Conservation (phyloP, 192 early-diverging fungal genomes). For the Backusella mclennaniae region DNA sequence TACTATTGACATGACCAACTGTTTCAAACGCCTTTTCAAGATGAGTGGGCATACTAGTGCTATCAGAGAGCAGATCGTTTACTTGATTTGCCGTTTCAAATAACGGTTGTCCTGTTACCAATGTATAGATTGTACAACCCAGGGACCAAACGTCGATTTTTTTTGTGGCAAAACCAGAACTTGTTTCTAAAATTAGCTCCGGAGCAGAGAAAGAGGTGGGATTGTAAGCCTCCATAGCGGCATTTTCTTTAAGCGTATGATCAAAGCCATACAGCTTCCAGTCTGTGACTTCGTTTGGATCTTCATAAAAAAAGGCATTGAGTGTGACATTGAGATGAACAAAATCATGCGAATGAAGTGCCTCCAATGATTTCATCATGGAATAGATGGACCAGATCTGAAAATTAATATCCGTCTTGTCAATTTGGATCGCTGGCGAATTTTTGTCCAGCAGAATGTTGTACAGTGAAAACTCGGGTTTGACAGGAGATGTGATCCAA, state of each 20-base stretch:
- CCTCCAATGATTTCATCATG: background rate
- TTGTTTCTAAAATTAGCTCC: slow-evolving; percentile 3
- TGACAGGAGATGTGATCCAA: slow-evolving; percentile 15
- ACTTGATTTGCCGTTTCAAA: background rate
- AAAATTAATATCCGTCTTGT: background rate
- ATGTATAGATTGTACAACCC: background rate
- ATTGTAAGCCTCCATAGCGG: background rate
- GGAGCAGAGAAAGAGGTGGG: background rate
- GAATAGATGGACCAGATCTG: slow-evolving; percentile 14
- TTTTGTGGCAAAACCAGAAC: background rate
- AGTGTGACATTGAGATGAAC: background rate
- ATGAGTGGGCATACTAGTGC: background rate
- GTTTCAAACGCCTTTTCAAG: background rate
- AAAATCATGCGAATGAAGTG: background rate
- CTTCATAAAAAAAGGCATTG: slow-evolving; percentile 4
- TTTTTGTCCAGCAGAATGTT: background rate
- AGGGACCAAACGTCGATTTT: slow-evolving; percentile 2
- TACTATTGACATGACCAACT: background rate
- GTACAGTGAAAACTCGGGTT: slow-evolving; percentile 7
- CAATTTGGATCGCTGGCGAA: background rate
- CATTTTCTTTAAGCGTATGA: background rate
- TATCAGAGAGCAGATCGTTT: background rate
- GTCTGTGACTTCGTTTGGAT: background rate
- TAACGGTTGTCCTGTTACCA: background rate
- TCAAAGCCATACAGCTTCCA: background rate